Evolutionary conservation across 2,329 filamentous ascomycete species (phyloP).

Genomic region (Chrysoporthe austroafricana): DNA sequence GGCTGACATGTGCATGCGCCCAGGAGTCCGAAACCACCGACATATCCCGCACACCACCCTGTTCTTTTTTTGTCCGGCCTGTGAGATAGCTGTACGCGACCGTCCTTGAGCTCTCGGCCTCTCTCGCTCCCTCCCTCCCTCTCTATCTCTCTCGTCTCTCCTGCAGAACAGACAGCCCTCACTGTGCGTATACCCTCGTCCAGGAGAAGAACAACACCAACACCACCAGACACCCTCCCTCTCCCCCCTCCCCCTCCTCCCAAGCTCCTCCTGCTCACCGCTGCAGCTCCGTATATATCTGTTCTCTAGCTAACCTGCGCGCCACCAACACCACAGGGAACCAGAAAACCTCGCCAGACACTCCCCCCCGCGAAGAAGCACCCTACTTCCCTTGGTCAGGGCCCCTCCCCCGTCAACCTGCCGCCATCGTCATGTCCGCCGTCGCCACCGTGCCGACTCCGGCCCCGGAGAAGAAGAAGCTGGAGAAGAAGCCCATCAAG

Average conservation of each 20-base stretch:
- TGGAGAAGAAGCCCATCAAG: slow-evolving; percentile 99
- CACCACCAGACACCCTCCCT: no score
- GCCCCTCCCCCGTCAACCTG: slow-evolving; percentile 57
- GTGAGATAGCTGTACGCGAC: neutral
- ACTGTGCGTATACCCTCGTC: neutral
- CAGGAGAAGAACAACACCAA: neutral
- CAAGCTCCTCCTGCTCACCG: no score
- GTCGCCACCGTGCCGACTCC: slow-evolving; percentile 55
- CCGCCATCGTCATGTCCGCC: slow-evolving; percentile 65
- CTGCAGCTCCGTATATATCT: neutral
- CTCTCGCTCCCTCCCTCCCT: neutral
- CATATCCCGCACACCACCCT: neutral
- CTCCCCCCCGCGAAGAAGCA: slow-evolving; percentile 74
- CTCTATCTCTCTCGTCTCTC: neutral
- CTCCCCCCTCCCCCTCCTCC: no score
- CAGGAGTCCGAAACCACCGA: slow-evolving; percentile 14
- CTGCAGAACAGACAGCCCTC: neutral
- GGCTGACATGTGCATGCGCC: slow-evolving; percentile 22
- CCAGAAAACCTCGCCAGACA: slow-evolving; percentile 29
- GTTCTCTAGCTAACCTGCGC: neutral
- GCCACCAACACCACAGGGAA: neutral
- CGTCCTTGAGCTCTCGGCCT: neutral
- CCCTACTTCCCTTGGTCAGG: slow-evolving; percentile 97
- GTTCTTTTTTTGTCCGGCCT: no score
- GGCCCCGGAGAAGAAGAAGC: slow-evolving; percentile 51